A percentile compares a stretch with the other conserved stretches of the same genome.
phyloP scores from a whole-genome alignment of 768 basidiomycete genomes.

The Pleurotus platypus region DNA sequence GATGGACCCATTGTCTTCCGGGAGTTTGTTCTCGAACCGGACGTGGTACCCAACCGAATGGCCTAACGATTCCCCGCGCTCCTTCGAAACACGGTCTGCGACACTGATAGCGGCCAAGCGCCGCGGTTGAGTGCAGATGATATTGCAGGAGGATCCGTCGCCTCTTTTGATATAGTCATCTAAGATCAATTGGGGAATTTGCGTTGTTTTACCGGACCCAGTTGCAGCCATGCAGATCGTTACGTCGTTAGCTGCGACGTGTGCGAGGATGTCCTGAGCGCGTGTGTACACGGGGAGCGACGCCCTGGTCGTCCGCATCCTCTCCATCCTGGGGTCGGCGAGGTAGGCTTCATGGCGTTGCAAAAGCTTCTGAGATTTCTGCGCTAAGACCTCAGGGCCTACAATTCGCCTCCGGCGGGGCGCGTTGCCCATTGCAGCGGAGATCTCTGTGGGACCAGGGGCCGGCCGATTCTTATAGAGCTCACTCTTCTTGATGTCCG shows the following conservation, averaged over 20 bases:
- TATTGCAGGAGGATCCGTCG: conserved; percentile 82
- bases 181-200: conserved; percentile 89
- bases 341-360: conserved; percentile 58
- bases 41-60: conserved; percentile 85
- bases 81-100: conserved; percentile 86
- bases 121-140: conserved; percentile 91
- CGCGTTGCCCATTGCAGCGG: not conserved
- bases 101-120: conserved; percentile 90
- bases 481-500: conserved; percentile 57
- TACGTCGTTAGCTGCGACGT: conserved; percentile 76
- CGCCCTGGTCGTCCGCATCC: conserved; percentile 64
- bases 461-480: conserved; percentile 67
- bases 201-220: conserved; percentile 92
- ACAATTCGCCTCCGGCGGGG: not conserved
- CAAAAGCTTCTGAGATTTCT: conserved; percentile 58
- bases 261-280: conserved; percentile 60
- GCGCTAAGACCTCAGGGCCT: conserved; percentile 24
- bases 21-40: conserved; percentile 80
- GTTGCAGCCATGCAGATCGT: conserved; percentile 88
- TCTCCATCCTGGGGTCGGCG: conserved; percentile 51
- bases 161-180: conserved; percentile 77
- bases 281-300: conserved; percentile 75
- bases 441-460: conserved; percentile 15
- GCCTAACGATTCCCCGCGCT: conserved; percentile 74
- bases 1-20: conserved; percentile 78